Conservation (phyloP, 2,329 filamentous ascomycete genomes). For the Diaporthe citri region DNA sequence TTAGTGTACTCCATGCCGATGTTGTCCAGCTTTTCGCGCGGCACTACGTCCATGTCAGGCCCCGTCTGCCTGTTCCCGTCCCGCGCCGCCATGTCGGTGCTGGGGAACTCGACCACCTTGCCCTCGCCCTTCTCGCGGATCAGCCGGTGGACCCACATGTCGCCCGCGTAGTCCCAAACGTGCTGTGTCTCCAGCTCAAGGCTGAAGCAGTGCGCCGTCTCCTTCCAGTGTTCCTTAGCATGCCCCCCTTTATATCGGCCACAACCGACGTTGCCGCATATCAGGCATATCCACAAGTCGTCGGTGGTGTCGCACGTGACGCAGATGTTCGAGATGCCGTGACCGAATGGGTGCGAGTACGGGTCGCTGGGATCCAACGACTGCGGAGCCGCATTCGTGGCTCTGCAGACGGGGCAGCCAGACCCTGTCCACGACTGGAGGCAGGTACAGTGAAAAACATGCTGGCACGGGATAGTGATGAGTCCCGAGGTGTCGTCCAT, state of each 20-base stretch:
- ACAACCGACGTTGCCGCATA: conserved; percentile 93
- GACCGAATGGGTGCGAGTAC: conserved; percentile 68
- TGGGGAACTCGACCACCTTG: conserved; percentile 90
- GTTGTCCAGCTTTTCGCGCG: conserved; percentile 76
- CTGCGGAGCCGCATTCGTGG: conserved; percentile 70
- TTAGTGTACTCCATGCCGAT: conserved; percentile 97
- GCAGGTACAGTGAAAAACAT: conserved; percentile 97
- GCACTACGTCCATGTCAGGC: conserved; percentile 70
- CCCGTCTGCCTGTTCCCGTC: conserved; percentile 41
- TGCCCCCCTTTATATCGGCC: conserved; percentile 95
- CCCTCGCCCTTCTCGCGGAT: conserved; percentile 95
- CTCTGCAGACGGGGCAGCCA: conserved; percentile 94
- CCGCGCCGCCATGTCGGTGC: conserved; percentile 49
- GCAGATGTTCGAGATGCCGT: conserved; percentile 77
- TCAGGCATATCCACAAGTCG: conserved; percentile 95
- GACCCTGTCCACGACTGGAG: conserved; percentile 95
- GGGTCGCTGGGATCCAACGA: conserved; percentile 62
- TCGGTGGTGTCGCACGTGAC: conserved; percentile 82
- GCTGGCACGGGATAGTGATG: conserved; percentile 95
- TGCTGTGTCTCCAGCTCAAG: conserved; percentile 94
- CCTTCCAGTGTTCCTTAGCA: conserved; percentile 92
- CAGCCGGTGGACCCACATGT: conserved; percentile 94
- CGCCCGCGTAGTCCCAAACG: conserved; percentile 97
- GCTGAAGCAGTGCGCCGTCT: conserved; percentile 89
- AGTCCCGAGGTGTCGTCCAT: conserved; percentile 98